Percentiles rank a stretch among this genome's conserved stretches.
These are phyloP conservation scores for Chlorella vulgaris DNA, from an alignment of 139 green algal genomes.

Conservation along the genomic window DNA sequence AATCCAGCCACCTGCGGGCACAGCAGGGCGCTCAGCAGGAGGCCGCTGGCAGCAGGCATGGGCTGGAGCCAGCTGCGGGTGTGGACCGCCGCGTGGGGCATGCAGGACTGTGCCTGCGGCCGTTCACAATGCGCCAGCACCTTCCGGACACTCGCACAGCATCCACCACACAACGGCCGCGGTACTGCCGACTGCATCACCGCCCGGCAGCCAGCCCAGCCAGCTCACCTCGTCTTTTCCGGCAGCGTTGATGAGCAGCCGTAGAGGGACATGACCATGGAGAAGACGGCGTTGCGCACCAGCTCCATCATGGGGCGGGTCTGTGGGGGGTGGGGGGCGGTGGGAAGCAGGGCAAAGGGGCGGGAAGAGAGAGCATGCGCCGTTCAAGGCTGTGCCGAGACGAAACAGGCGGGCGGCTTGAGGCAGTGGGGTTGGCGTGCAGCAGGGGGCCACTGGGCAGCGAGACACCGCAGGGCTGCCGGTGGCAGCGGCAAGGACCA, in stretches of 20 bases:
- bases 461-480: too few relatives aligned
- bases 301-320: slow-evolving; percentile 92
- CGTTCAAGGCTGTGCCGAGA: too few relatives aligned
- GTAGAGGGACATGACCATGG: slow-evolving; percentile 69
- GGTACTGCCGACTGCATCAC: background rate
- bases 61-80: too few relatives aligned
- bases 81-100: too few relatives aligned
- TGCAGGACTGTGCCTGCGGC: too few relatives aligned
- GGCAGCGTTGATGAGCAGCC: slow-evolving; percentile 50
- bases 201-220: background rate
- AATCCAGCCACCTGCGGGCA: slow-evolving; percentile 73
- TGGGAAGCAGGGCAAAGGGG: too few relatives aligned
- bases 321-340: background rate
- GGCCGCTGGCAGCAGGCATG: background rate
- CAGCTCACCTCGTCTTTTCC: slow-evolving; percentile 25
- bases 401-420: background rate
- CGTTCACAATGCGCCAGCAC: too few relatives aligned
- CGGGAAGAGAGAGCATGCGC: background rate
- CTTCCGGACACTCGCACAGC: too few relatives aligned
- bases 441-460: background rate
- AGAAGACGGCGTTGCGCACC: slow-evolving; percentile 79
- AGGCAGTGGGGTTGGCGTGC: background rate
- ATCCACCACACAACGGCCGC: too few relatives aligned
- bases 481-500: too few relatives aligned
- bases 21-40: background rate